Evolutionary conservation across 257 asterid genomes (phyloP), one percentile per base, ranked within the genome.

Genomic region (Solanum gandarillasii): DNA sequence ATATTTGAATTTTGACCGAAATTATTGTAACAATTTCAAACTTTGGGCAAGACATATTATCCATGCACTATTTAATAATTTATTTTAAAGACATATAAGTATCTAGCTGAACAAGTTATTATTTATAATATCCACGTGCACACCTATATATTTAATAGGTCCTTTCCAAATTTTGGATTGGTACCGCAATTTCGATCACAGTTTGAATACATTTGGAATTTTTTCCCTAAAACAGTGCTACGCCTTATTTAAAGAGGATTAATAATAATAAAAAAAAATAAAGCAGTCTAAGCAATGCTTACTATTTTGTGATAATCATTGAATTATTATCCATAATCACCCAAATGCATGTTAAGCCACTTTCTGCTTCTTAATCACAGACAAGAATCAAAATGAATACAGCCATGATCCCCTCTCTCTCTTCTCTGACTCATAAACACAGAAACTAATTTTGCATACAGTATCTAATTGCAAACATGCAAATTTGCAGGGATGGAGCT

Each of bases 261-360:
- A 16, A 14, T 18, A 2, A 25, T n/a, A 8, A n/a, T 8, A 38
- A 20, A 35, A 46, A 41, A 6, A 1, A 25, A 13, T 9, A 35
- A 20, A 25, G 79, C 27, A 32, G 41, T 18, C 25, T 72, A 16
- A 32, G 41, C 29, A 34, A 9, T 6, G 21, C 9, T 27, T 18
- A 32, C 12, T 20, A 35, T 34, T 73, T 73, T 20, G 16, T 73
- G 43, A 9, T 74, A 74, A 74, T 74, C 70, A 82, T 46, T 82
- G 21, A 82, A 48, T 48, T 29, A 82, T 48, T 18, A 48, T 46
- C 20, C 20, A 20, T 82, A 82, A 29, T 82, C 43, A 3, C 43
- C 41, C 62, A 82, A 29, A 82, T 82, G 70, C 85, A 82, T 82
- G 70, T 31, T 82, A 48, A 48, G 41, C 41, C 83, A 82, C 85